Percentiles rank a stretch among this genome's conserved stretches.
Evolutionary conservation across 75 land plant genomes (phyloP).

Genomic region (Sequoiadendron giganteum): DNA sequence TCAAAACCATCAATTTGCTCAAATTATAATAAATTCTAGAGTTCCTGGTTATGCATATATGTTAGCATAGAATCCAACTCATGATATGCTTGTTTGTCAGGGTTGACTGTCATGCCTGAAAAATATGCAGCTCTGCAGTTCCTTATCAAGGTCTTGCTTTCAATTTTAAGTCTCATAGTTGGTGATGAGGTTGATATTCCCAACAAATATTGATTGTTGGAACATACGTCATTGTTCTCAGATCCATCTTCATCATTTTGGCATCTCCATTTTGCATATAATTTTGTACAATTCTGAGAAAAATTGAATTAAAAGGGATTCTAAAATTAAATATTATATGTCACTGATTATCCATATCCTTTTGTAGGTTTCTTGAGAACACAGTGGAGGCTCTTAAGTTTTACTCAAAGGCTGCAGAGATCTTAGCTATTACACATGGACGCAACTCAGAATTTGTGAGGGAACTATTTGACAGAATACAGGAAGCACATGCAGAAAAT

Average conservation of each 20-base stretch:
- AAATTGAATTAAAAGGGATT: background rate
- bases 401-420: constrained; percentile 51
- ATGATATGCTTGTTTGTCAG: background rate
- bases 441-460: constrained; percentile 48
- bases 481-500: constrained; percentile 70
- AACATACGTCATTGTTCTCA: background rate
- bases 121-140: background rate
- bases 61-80: background rate
- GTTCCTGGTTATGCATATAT: no score
- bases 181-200: background rate
- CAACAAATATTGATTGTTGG: background rate
- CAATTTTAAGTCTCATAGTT: background rate
- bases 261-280: background rate
- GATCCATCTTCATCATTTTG: background rate
- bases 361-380: constrained; percentile 59
- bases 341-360: background rate
- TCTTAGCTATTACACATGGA: constrained; percentile 72
- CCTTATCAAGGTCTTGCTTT: background rate
- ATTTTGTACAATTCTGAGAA: background rate
- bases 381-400: constrained; percentile 50
- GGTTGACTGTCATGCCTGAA: background rate
- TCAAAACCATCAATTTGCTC: background rate
- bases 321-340: background rate
- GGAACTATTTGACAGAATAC: constrained; percentile 43
- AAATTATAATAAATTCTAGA: background rate